A percentile compares a stretch with the other conserved stretches of the same genome.
These are phyloP conservation scores for Daphne laureola DNA, from an alignment of 441 rosid species.

Conservation along the genomic window DNA sequence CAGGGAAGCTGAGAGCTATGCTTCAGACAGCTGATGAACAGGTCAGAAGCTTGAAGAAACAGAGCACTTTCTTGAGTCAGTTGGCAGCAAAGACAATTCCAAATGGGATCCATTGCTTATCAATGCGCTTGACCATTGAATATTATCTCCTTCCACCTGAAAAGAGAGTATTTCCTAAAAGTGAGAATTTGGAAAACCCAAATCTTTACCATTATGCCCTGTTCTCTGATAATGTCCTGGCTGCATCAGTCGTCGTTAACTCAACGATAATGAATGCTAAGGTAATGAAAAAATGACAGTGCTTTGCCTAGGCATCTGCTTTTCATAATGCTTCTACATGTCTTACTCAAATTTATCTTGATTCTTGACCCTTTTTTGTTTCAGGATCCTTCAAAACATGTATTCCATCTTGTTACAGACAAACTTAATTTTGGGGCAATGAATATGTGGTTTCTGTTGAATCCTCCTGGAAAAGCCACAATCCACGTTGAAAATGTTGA, in stretches of 20 bases:
- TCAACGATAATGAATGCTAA: slow-evolving; percentile 85
- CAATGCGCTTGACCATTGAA: slow-evolving; percentile 90
- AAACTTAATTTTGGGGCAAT: slow-evolving; percentile 93
- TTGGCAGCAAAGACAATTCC: slow-evolving; percentile 98
- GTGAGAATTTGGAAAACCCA: slow-evolving; percentile 78
- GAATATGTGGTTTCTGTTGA: slow-evolving; percentile 97
- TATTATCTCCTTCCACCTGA: slow-evolving; percentile 82
- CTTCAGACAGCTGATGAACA: slow-evolving; percentile 95
- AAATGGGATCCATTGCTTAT: slow-evolving; percentile 85
- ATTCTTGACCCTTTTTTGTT: slow-evolving; percentile 7
- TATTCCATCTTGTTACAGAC: slow-evolving; percentile 91
- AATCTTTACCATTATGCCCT: slow-evolving; percentile 87
- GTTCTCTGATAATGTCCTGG: slow-evolving; percentile 95
- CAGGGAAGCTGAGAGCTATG: slow-evolving; percentile 96
- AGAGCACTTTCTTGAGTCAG: slow-evolving; percentile 97
- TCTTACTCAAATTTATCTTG: background rate
- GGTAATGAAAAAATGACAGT: slow-evolving; percentile 30
- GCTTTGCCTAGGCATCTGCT: background rate
- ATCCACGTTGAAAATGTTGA: slow-evolving; percentile 96
- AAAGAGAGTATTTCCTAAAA: slow-evolving; percentile 78
- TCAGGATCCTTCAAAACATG: slow-evolving; percentile 95
- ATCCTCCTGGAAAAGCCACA: slow-evolving; percentile 89
- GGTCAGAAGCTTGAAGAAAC: slow-evolving; percentile 95
- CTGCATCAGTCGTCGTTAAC: slow-evolving; percentile 98
- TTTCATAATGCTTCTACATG: slow-evolving; percentile 1